Base-by-base conservation (phyloP, 768 basidiomycete species). In the Hygrocybe punicea region DNA sequence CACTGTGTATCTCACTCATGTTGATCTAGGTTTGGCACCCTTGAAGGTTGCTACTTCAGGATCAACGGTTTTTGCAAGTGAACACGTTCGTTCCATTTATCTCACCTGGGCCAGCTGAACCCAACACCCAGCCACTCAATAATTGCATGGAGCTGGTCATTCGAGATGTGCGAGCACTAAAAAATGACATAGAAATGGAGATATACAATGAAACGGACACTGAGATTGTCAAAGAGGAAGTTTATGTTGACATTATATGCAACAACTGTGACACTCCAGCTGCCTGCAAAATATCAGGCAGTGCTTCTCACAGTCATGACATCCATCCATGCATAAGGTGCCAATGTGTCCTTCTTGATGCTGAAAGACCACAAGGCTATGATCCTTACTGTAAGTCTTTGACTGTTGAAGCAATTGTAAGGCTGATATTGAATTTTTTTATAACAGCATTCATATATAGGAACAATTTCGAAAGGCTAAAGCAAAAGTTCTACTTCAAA, bases 341-440 rank as follows among this genome's bases (percentile, higher is more conserved):
- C 34, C 11, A 63, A 17, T 25, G 48, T 21, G 55, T 36, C 8
- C 14, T 67, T 17, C n/a, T 62, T 14, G 62, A 71, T 54, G 44
- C 69, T 16, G 55, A 69, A 52, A 47, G 51, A 11, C 40, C 57
- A 24, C 37, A 59, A 8, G 58, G 57, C 1, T 65, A 58, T 49
- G 56, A 58, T 52, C 29, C 29, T 29, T 29, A 29, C 29, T 29
- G 29, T 29, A 29, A 29, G 56, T 72, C 40, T 58, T 67, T 6
- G 61, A 62, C 19, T 72, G 70, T 70, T 52, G 58, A 5, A 71
- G 70, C 2, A 46, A 56, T 2, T 51, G 40, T 8, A 55, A 65
- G 52, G 63, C 65, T 0, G 58, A 61, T 1, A 58, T 71, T 1
- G 69, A 72, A 52, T 69, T 72, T 55, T 69, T 71, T 68, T 70